Base-by-base conservation (phyloP, 2,329 filamentous ascomycete genomes). In the Sarocladium strictum region DNA sequence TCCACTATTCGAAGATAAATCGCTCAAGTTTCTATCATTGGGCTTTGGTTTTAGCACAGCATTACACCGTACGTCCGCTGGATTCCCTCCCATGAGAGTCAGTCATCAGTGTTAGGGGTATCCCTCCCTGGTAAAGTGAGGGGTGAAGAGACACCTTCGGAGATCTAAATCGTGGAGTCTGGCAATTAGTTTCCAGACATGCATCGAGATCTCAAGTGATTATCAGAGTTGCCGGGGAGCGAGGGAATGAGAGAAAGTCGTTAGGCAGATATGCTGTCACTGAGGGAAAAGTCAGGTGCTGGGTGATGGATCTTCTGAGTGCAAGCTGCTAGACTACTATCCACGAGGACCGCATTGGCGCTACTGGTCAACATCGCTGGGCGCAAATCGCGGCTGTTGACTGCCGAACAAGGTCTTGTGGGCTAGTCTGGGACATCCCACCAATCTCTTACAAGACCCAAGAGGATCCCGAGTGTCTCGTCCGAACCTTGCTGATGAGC, bases 301-400 rank as follows among this genome's bases (percentile, higher is more conserved):
- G n/a, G n/a, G n/a, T n/a, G n/a, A n/a, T n/a, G n/a, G n/a, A n/a
- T n/a, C n/a, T n/a, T n/a, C n/a, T n/a, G n/a, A n/a, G n/a, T n/a
- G n/a, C n/a, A n/a, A n/a, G n/a, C n/a, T n/a, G n/a, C n/a, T n/a
- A n/a, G n/a, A n/a, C 29, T 32, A 12, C 29, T 32, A 12, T 32
- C 29, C 29, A 32, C 29, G 12, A 10, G 35, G 35, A 7, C n/a
- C 9, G 17, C 35, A 10, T 38, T n/a, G 35, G n/a, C n/a, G n/a
- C n/a, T n/a, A n/a, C n/a, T n/a, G 17, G 40, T 12, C 29, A 32
- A 32, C 12, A 6, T 6, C 12, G 40, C n/a, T 38, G 35, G n/a
- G 38, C 43, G 43, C 43, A 24, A 47, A 47, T 47, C 43, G 43
- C 43, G 43, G 43, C 43, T 47, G 43, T 47, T 47, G 43, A 47